Percentiles rank a stretch among this genome's conserved stretches.
Conservation (phyloP, 1,139 yeast genomes). For the Saccharomycopsis hybrid region DNA sequence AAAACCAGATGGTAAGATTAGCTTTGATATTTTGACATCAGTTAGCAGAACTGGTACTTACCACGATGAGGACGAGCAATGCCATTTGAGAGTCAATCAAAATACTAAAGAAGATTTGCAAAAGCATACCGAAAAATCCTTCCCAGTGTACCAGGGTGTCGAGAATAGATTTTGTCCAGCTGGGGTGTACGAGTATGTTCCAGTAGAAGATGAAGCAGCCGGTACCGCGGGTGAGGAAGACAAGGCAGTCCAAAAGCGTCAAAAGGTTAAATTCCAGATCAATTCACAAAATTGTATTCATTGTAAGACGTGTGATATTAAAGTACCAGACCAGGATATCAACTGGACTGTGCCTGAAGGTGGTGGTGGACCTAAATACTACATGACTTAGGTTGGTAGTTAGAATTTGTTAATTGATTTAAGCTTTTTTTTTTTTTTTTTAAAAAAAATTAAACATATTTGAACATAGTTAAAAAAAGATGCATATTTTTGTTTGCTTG, state of each 20-base stretch:
- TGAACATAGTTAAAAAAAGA: too few species aligned
- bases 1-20: conserved; percentile 84
- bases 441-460: too few species aligned
- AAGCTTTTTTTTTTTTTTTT: too few species aligned
- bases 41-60: conserved; percentile 94
- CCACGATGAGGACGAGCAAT: conserved; percentile 90
- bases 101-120: conserved; percentile 67
- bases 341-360: conserved; percentile 97
- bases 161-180: conserved; percentile 96
- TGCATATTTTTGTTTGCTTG: too few species aligned
- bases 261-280: conserved; percentile 70
- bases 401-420: too few species aligned
- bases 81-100: conserved; percentile 84
- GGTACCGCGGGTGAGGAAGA: neutral
- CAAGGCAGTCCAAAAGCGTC: conserved; percentile 23
- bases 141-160: conserved; percentile 74
- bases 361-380: conserved; percentile 96
- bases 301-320: conserved; percentile 96
- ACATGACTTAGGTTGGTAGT: conserved; percentile 68
- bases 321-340: conserved; percentile 93
- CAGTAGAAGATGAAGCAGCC: conserved; percentile 48
- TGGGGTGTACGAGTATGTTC: conserved; percentile 90
- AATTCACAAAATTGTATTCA: conserved; percentile 96
- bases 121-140: conserved; percentile 61
- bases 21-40: conserved; percentile 86